Base-by-base conservation (phyloP, 2,329 filamentous ascomycete genomes). In the Westerdykella ornata region DNA sequence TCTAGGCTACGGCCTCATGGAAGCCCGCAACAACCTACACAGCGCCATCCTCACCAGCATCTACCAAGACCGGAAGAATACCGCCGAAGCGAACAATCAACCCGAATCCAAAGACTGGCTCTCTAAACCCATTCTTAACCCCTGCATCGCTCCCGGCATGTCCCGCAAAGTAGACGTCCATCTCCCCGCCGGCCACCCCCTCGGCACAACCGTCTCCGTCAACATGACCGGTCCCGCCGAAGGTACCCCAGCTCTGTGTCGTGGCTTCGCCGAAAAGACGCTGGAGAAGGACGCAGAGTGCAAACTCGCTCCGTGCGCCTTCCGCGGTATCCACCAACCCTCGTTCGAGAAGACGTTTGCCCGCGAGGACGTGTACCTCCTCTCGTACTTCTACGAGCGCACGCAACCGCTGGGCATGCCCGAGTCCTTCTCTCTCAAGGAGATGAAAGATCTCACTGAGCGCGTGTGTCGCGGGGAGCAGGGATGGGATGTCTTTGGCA, bases 381-480 rank as follows among this genome's bases (percentile, higher is more conserved):
- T 98, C 70, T 94, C 87, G 20, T 98, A 94, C 77, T 98, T 98
- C 71, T 96, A 85, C 71, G 92, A 98, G 73, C 89, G 94, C 58
- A 94, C 86, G 17, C 79, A 86, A 65, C 87, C 88, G 4, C 80
- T 98, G 9, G 94, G 94, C 52, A 97, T 98, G 88, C 92, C 94
- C n/a, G 88, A 95, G 53, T 89, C 85, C 5, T 98, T 97, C 69
- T 96, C 89, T 1, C 73, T 98, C 26, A 79, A 82, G 37, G 92
- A 98, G 72, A 77, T 98, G 59, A 84, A 89, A 59, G 85, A 94
- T 46, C 78, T 97, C 14, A 81, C 92, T 0, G 75, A 81, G 50
- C 84, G 83, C 31, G 94, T 98, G 9, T 98, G 92, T 67, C 78
- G 79, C 44, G 89, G 89, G 22, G 78, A 84, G 63, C 60, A 72